These are phyloP conservation scores for Cladosporium sp. DNA, from an alignment of 2,329 filamentous ascomycete genomes.

Conservation along the genomic window DNA sequence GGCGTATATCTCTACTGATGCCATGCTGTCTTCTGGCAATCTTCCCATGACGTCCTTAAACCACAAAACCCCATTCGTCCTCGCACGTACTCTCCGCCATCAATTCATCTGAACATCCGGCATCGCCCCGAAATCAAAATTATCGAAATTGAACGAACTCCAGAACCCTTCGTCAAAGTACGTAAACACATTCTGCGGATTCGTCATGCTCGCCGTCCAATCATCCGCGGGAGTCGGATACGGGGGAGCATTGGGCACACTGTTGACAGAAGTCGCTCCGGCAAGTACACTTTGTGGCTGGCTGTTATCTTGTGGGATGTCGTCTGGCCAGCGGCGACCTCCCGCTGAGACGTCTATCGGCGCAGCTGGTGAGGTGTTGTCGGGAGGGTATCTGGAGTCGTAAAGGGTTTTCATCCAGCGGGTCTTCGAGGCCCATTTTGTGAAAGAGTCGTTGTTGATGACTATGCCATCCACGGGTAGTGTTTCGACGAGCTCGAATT, in stretches of 20 bases:
- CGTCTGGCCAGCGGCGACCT: conserved; percentile 9
- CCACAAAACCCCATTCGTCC: too few species aligned
- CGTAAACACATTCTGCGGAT: conserved; percentile 13
- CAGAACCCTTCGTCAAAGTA: conserved; percentile 21
- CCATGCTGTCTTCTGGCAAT: too few species aligned
- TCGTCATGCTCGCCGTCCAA: conserved; percentile 10
- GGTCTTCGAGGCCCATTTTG: conserved; percentile 33
- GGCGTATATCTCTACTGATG: too few species aligned
- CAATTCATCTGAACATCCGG: conserved; percentile 15
- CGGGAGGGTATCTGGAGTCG: conserved; percentile 24
- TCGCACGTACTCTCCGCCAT: too few species aligned
- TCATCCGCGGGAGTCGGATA: conserved; percentile 13
- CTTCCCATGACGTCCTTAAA: too few species aligned
- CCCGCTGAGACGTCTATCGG: conserved; percentile 1
- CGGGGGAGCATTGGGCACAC: background rate
- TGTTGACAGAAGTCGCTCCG: background rate
- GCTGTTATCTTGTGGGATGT: background rate
- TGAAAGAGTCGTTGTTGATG: conserved; percentile 35
- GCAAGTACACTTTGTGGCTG: background rate
- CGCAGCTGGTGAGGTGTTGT: background rate
- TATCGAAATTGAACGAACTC: conserved; percentile 17
- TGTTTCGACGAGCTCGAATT: conserved; percentile 25
- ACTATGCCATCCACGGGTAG: conserved; percentile 28
- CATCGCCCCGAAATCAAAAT: conserved; percentile 5
- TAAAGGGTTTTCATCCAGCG: conserved; percentile 35